phyloP scores from a whole-genome alignment of 2,329 filamentous ascomycete genomes.

The Nemania sp. region DNA sequence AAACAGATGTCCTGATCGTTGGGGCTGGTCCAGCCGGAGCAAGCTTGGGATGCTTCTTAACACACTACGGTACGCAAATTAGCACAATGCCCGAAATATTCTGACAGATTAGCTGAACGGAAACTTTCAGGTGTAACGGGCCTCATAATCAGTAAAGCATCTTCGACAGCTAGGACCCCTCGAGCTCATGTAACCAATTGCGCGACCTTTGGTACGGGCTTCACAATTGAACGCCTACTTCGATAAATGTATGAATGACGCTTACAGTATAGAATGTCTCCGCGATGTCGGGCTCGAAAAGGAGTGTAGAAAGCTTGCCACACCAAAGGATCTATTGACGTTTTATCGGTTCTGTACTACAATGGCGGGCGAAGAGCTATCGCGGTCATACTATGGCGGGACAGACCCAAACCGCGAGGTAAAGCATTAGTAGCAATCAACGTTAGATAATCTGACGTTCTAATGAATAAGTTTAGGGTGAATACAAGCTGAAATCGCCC shows the following conservation, averaged over 20 bases:
- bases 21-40: conserved; percentile 23
- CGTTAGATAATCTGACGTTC: neutral
- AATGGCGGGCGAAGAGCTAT: conserved; percentile 21
- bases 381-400: conserved; percentile 19
- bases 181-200: conserved; percentile 22
- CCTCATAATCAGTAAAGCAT: conserved; percentile 22
- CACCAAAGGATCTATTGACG: conserved; percentile 18
- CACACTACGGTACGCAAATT: conserved; percentile 19
- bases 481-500: conserved; percentile 17
- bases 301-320: conserved; percentile 13
- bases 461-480: conserved; percentile 19
- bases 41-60: conserved; percentile 19
- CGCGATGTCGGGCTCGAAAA: conserved; percentile 17
- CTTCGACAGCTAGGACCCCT: conserved; percentile 20
- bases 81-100: too few relatives aligned
- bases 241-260: neutral
- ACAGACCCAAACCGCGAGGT: conserved; percentile 17
- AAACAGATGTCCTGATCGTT: conserved; percentile 23
- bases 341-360: conserved; percentile 22
- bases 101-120: conserved; percentile 2
- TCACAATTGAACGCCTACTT: neutral
- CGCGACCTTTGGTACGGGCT: conserved; percentile 19
- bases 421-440: neutral
- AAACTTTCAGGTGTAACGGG: conserved; percentile 15
- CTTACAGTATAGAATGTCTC: conserved; percentile 18